phyloP scores from a whole-genome alignment of 116 monocot species.

The Cymodocea nodosa region DNA sequence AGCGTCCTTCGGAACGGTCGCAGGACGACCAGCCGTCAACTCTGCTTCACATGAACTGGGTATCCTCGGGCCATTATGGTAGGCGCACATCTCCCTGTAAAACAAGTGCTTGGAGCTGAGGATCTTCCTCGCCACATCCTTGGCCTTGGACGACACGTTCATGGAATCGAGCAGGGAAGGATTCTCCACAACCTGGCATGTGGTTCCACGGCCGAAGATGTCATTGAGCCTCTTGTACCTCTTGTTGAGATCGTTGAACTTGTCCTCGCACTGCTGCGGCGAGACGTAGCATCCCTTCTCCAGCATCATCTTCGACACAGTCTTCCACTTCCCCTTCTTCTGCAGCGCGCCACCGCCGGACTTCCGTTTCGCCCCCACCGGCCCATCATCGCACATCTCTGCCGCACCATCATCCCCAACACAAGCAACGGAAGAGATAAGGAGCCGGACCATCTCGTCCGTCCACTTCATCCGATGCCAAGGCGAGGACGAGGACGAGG shows the following conservation, averaged over 20 bases:
- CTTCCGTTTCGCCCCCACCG: conserved; percentile 11
- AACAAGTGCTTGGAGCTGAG: conserved; percentile 73
- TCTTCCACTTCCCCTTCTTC: conserved; percentile 93
- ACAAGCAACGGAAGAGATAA: conserved; percentile 33
- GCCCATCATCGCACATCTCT: conserved; percentile 1
- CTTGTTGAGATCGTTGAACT: conserved; percentile 83
- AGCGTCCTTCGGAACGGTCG: not conserved
- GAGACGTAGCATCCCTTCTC: conserved; percentile 48
- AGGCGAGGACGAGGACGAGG: conserved; percentile 11
- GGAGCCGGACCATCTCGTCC: conserved; percentile 49
- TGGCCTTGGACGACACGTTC: conserved; percentile 43
- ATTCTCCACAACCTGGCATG: conserved; percentile 58
- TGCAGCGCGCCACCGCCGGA: conserved; percentile 12
- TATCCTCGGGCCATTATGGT: conserved; percentile 51
- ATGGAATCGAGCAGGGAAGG: conserved; percentile 50
- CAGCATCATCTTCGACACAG: conserved; percentile 51
- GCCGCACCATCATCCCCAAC: conserved; percentile 29
- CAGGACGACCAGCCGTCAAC: not conserved
- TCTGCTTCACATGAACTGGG: conserved; percentile 14
- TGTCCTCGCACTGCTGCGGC: conserved; percentile 91
- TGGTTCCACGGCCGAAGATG: conserved; percentile 57
- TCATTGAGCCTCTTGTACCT: conserved; percentile 74
- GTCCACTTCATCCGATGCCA: conserved; percentile 85
- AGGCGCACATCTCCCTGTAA: conserved; percentile 78
- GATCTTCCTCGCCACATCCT: conserved; percentile 61